Percentiles rank a stretch among this genome's conserved stretches.
phyloP scores from a whole-genome alignment of 345 rosid genomes.

The Moringa oleifera region DNA sequence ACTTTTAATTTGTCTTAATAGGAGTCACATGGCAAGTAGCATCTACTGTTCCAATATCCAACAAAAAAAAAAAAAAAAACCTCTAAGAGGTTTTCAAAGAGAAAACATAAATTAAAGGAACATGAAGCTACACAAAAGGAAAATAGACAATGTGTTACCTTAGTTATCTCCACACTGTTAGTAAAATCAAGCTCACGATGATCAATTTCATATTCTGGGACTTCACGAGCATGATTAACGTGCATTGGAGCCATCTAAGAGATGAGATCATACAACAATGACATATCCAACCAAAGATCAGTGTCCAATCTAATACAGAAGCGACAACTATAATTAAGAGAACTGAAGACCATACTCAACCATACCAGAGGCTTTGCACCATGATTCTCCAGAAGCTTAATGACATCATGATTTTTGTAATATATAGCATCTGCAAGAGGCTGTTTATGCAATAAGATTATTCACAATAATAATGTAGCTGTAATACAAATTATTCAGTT shows the following conservation, averaged over 20 bases:
- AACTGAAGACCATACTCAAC: background rate
- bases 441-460: too few relatives aligned
- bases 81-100: background rate
- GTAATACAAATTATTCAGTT: too few relatives aligned
- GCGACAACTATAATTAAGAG: too few relatives aligned
- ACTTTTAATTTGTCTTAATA: too few relatives aligned
- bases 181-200: conserved; percentile 73
- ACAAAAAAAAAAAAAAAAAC: too few relatives aligned
- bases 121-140: background rate
- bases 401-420: conserved; percentile 72
- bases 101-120: background rate
- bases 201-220: conserved; percentile 88
- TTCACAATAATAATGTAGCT: too few relatives aligned
- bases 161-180: conserved; percentile 64
- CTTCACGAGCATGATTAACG: conserved; percentile 75
- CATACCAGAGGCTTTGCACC: conserved; percentile 85
- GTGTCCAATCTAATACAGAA: too few relatives aligned
- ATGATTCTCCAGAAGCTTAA: conserved; percentile 64
- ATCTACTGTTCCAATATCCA: too few relatives aligned
- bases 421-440: conserved; percentile 90
- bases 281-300: background rate
- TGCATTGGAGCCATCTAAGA: conserved; percentile 89
- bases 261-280: conserved; percentile 1
- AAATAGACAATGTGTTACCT: conserved; percentile 32
- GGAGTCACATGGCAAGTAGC: too few relatives aligned